Evolutionary conservation across 2,329 filamentous ascomycete genomes (phyloP), one percentile per base, ranked within the genome.

Genomic region (Trichoderma sp.): DNA sequence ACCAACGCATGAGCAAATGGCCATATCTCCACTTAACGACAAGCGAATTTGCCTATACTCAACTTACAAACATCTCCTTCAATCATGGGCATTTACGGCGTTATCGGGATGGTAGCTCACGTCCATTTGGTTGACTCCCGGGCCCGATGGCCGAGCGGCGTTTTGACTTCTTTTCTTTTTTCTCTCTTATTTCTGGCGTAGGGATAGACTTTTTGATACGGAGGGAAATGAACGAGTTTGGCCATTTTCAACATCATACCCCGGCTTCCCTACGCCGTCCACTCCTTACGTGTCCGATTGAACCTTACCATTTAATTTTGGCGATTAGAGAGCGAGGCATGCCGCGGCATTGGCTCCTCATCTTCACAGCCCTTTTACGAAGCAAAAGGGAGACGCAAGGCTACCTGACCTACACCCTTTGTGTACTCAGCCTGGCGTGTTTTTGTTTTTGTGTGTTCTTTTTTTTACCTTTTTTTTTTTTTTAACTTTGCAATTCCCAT

Each of bases 1-100:
- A 87, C 85, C 79, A 87, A 88, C 74, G 86, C 85, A 78, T 88
- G 80, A 87, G 76, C 73, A 69, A 70, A 77, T 77, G 77, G 81
- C 63, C 64, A 69, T 69, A 69, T 60, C 48, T 68, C 48, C 67
- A 66, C 61, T 64, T 61, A 66, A 68, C 67, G 67, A 68, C 67
- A 57, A 68, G 67, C 67, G 63, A 68, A 66, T 61, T 35, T 66
- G 67, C 67, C 67, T 68, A 66, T 61, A 60, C 45, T 66, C 48
- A 64, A 67, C 68, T 67, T 58, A 64, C 70, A 68, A 67, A 56
- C 60, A 70, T 71, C 64, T 69, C 68, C 67, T 70, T 68, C 67
- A 68, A 69, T 71, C 68, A 71, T 72, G 71, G 78, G 79, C 80
- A 82, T 82, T 78, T 71, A 76, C 72, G 80, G 80, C 80, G 80